Evolutionary conservation across 2,329 filamentous ascomycete species (phyloP).

Genomic region (Monosporascus sp.): DNA sequence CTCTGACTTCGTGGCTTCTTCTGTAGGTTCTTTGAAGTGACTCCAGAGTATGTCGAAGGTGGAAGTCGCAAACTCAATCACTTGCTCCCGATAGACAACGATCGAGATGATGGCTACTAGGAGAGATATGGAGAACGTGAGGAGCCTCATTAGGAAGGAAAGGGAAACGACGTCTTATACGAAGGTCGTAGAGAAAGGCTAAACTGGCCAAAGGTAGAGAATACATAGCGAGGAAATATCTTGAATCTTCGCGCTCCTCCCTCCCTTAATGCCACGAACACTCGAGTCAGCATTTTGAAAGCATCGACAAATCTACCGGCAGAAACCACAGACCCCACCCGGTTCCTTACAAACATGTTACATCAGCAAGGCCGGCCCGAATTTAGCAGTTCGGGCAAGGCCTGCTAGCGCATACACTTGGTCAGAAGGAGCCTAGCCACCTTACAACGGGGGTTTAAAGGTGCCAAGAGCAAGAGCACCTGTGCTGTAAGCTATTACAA

Average conservation of each 20-base stretch:
- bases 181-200: neutral
- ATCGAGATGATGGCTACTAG: slow-evolving; percentile 34
- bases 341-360: neutral
- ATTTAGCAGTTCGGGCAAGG: neutral
- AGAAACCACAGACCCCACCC: neutral
- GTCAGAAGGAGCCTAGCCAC: neutral
- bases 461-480: too few relatives aligned
- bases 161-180: neutral
- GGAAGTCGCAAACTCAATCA: slow-evolving; percentile 21
- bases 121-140: slow-evolving; percentile 33
- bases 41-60: slow-evolving; percentile 16
- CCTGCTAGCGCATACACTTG: neutral
- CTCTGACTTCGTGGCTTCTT: slow-evolving; percentile 3
- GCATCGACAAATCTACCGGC: neutral
- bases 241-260: neutral
- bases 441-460: too few relatives aligned
- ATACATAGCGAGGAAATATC: neutral
- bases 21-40: slow-evolving; percentile 10
- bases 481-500: too few relatives aligned
- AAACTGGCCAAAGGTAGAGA: neutral
- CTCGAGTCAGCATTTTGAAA: slow-evolving; percentile 1
- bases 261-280: neutral
- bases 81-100: slow-evolving; percentile 26
- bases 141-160: slow-evolving; percentile 30
- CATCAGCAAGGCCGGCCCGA: neutral